A percentile compares a stretch with the other conserved stretches of the same genome.
Evolutionary conservation across 2,329 filamentous ascomycete genomes (phyloP).

Genomic region (Thielaviopsis cerberus): DNA sequence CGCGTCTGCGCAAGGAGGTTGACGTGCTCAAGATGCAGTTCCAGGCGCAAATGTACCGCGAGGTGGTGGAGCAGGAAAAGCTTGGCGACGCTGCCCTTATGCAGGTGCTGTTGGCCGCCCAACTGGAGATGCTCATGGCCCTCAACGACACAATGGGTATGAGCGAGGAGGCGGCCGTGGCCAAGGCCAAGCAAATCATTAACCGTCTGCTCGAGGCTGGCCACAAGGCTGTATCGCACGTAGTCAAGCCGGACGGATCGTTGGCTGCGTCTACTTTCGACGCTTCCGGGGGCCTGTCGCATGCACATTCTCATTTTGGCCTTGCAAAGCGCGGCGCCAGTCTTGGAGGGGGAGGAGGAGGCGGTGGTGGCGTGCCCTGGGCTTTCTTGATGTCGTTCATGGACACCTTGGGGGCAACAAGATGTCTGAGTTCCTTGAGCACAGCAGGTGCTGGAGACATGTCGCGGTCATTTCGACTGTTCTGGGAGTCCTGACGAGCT

Average conservation of each 20-base stretch:
- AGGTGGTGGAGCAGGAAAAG: conserved; percentile 71
- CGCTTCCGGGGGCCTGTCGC: conserved; percentile 9
- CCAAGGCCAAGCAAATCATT: conserved; percentile 60
- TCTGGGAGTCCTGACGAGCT: conserved; percentile 8
- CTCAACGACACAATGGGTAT: conserved; percentile 67
- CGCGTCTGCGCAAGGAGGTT: conserved; percentile 59
- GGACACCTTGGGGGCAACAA: conserved; percentile 16
- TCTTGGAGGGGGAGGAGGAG: conserved; percentile 37
- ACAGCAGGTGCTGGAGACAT: conserved; percentile 28
- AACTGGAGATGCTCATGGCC: conserved; percentile 78
- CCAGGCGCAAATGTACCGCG: conserved; percentile 57
- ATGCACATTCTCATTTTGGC: conserved; percentile 12
- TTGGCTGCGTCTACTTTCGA: conserved; percentile 9
- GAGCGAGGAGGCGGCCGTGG: conserved; percentile 65
- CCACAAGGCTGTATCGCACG: conserved; percentile 54
- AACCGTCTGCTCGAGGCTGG: conserved; percentile 61
- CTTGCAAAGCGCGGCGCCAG: conserved; percentile 10
- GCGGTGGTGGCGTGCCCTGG: conserved; percentile 36
- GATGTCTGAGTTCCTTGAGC: conserved; percentile 43
- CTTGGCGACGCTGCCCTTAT: conserved; percentile 57
- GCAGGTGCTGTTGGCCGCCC: conserved; percentile 69
- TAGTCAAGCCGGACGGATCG: conserved; percentile 62
- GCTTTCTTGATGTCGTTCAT: neutral
- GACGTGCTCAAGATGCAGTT: conserved; percentile 72
- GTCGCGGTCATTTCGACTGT: neutral